These are phyloP conservation scores for Ogataea corticis DNA, from an alignment of 805 yeast species.

Conservation along the genomic window DNA sequence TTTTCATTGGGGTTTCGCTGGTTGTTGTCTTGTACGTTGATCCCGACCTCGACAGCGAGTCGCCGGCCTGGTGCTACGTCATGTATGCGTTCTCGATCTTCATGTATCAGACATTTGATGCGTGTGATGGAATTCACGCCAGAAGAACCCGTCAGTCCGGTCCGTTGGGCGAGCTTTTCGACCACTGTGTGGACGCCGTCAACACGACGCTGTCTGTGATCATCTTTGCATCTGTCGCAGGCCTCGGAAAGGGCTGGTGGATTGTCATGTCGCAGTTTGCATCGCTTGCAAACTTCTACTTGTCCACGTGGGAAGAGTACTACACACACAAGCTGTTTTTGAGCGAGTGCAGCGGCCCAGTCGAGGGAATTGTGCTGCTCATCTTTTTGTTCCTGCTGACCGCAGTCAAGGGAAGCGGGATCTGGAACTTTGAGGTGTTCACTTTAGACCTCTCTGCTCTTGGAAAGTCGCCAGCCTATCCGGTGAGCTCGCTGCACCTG, in stretches of 20 bases:
- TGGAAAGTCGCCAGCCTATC: slow-evolving; percentile 28
- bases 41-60: slow-evolving; percentile 58
- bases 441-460: slow-evolving; percentile 40
- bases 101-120: slow-evolving; percentile 93
- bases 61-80: slow-evolving; percentile 77
- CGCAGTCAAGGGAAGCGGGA: slow-evolving; percentile 65
- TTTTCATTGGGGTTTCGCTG: slow-evolving; percentile 67
- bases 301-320: slow-evolving; percentile 95
- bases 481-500: slow-evolving; percentile 42
- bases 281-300: slow-evolving; percentile 75
- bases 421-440: slow-evolving; percentile 54
- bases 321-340: slow-evolving; percentile 82
- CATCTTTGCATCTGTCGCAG: slow-evolving; percentile 73
- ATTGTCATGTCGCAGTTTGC: slow-evolving; percentile 69
- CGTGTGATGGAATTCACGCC: slow-evolving; percentile 95
- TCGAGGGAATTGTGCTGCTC: slow-evolving; percentile 82
- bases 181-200: slow-evolving; percentile 75
- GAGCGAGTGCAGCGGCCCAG: slow-evolving; percentile 87
- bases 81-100: slow-evolving; percentile 81
- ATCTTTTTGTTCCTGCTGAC: slow-evolving; percentile 56
- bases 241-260: slow-evolving; percentile 68
- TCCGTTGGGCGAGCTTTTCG: slow-evolving; percentile 92
- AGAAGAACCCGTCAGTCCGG: slow-evolving; percentile 94
- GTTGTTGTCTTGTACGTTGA: slow-evolving; percentile 68
- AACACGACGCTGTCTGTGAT: slow-evolving; percentile 75